Evolutionary conservation across 2,329 filamentous ascomycete genomes (phyloP).

Genomic region (Colletotrichum australisinense): DNA sequence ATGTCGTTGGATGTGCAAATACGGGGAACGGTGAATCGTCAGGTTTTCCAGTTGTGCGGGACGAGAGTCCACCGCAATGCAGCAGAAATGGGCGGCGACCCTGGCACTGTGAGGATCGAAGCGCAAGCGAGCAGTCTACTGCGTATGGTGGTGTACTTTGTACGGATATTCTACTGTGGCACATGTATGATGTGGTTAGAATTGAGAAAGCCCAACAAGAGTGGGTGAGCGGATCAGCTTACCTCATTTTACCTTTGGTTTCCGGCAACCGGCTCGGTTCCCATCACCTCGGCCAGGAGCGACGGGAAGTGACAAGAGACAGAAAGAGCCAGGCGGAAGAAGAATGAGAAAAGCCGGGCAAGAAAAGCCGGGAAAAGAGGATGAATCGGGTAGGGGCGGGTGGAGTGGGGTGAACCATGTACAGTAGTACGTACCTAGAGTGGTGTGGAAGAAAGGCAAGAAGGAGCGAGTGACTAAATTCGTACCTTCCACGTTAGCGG

Average conservation of each 20-base stretch:
- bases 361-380: conserved; percentile 29
- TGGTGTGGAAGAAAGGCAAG: neutral
- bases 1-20: neutral
- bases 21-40: conserved; percentile 5
- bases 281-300: conserved; percentile 17
- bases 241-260: neutral
- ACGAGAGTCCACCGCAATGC: conserved; percentile 9
- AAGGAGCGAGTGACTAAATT: neutral
- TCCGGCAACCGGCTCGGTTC: conserved; percentile 19
- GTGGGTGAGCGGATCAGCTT: neutral
- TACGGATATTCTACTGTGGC: too few relatives aligned
- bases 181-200: neutral
- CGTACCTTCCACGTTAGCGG: neutral
- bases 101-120: neutral
- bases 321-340: neutral
- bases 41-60: conserved; percentile 25
- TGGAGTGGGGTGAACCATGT: neutral
- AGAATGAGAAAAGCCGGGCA: neutral
- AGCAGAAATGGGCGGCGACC: neutral
- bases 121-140: neutral
- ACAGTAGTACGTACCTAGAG: too few relatives aligned
- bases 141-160: too few relatives aligned
- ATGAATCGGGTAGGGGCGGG: neutral
- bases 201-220: conserved; percentile 20
- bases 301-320: neutral